Base-by-base conservation (phyloP, 768 basidiomycete genomes). In the Suillus hirtellus region DNA sequence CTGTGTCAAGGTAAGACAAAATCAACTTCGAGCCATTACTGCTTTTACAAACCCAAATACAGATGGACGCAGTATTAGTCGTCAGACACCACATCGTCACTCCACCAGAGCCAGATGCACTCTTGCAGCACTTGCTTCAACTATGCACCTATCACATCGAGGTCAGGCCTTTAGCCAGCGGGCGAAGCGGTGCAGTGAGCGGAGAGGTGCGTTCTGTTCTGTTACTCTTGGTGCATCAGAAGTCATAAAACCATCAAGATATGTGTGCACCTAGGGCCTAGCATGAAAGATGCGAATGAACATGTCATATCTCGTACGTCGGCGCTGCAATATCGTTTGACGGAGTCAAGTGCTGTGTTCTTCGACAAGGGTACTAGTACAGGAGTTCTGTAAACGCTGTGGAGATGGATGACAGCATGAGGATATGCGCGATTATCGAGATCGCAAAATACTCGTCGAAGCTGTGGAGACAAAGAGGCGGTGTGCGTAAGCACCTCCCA, bases 171-270 rank as follows among this genome's bases (percentile, higher is more conserved):
- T 78, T 94, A 8, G 79, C 86, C 1, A 92, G 89, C 65, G 92
- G 92, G 5, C 79, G 86, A 31, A 93, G 92, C 65, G 91, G 90
- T 3, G 80, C 86, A 24, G 88, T 94, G 35, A 90, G 86, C 63
- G 92, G 92, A 21, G 89, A 92, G 81, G 92, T 90, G 59, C 21
- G 79, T 64, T 5, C 24, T 37, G 4, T 54, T 14, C 37, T 49
- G 8, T 59, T 64, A 53, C 34, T 49, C n/a, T 34, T 46, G 35
- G 24, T 49, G n/a, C 52, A 15, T 9, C 50, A 52, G 8, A 43
- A 34, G 17, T 47, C 34, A 64, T 21, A 19, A n/a, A 43, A 31
- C 11, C 21, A n/a, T 55, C 7, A 64, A 90, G 90, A 74, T 89
- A 40, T 84, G 86, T 24, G 69, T 89, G n/a, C 89, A 89, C 70